These are phyloP conservation scores for Capronia epimyces DNA, from an alignment of 2,329 filamentous ascomycete genomes.

Conservation along the genomic window DNA sequence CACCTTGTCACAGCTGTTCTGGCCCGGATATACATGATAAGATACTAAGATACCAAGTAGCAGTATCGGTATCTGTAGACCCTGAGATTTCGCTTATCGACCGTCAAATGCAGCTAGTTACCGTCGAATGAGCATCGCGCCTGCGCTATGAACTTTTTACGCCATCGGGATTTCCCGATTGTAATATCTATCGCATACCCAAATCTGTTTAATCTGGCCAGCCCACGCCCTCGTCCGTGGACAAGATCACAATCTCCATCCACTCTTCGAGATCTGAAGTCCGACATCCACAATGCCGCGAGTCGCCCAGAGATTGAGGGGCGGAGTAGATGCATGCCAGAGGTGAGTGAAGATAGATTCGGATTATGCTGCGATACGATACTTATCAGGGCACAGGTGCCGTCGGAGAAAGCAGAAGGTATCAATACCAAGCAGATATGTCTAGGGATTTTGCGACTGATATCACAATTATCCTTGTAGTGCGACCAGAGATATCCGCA, in stretches of 20 bases:
- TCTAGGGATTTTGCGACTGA: constrained; percentile 1
- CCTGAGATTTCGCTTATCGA: neutral
- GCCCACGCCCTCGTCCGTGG: neutral
- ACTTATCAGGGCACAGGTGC: constrained; percentile 8
- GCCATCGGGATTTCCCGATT: constrained; percentile 7
- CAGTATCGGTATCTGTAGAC: neutral
- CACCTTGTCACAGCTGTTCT: constrained; percentile 1
- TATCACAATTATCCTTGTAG: constrained; percentile 9
- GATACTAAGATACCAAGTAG: neutral
- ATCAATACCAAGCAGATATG: neutral
- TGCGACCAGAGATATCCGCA: constrained; percentile 29
- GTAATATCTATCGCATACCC: neutral
- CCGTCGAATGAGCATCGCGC: constrained; percentile 5
- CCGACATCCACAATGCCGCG: constrained; percentile 7
- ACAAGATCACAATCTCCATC: constrained; percentile 2
- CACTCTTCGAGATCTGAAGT: neutral
- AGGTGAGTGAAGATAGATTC: constrained; percentile 7
- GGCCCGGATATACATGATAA: constrained; percentile 4
- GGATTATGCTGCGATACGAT: neutral
- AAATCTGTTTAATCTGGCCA: constrained; percentile 1
- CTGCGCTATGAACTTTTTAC: neutral
- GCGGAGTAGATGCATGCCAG: constrained; percentile 11
- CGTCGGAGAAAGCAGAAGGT: constrained; percentile 19
- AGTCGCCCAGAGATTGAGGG: constrained; percentile 6
- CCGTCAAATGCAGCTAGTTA: neutral